Conservation (phyloP, 192 early-diverging fungal species). For the Mortierella alpina region DNA sequence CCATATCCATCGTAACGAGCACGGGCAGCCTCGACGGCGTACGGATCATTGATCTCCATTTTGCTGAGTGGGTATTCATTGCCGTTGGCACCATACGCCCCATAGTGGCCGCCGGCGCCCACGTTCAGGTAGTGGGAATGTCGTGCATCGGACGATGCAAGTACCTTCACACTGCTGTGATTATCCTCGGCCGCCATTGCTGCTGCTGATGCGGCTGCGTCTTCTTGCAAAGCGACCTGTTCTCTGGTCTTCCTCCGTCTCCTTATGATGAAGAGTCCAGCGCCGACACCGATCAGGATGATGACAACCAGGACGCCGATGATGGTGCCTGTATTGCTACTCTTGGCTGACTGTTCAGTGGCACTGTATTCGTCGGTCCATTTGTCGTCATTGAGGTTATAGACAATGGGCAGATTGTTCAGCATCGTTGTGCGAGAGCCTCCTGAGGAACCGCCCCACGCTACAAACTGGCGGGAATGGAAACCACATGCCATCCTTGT, state of each 20-base stretch:
- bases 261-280: background rate
- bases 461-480: constrained; percentile 36
- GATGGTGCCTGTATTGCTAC: constrained; percentile 2
- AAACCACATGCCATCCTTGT: constrained; percentile 38
- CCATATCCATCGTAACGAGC: too few species aligned
- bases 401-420: constrained; percentile 23
- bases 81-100: background rate
- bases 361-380: constrained; percentile 34
- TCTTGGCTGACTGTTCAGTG: background rate
- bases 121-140: background rate
- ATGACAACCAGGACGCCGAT: constrained; percentile 18
- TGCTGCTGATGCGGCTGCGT: constrained; percentile 15
- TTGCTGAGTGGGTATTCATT: constrained; percentile 32
- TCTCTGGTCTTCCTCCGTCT: constrained; percentile 7
- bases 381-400: constrained; percentile 24
- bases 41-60: constrained; percentile 3
- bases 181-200: constrained; percentile 8
- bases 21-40: background rate
- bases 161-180: constrained; percentile 24
- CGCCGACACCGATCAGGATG: background rate
- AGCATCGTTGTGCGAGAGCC: constrained; percentile 24
- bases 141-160: background rate
- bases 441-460: constrained; percentile 34
- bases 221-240: background rate
- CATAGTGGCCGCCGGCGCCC: background rate